These are phyloP conservation scores for Raphanus sativus DNA, from an alignment of 345 rosid species.

Conservation along the genomic window DNA sequence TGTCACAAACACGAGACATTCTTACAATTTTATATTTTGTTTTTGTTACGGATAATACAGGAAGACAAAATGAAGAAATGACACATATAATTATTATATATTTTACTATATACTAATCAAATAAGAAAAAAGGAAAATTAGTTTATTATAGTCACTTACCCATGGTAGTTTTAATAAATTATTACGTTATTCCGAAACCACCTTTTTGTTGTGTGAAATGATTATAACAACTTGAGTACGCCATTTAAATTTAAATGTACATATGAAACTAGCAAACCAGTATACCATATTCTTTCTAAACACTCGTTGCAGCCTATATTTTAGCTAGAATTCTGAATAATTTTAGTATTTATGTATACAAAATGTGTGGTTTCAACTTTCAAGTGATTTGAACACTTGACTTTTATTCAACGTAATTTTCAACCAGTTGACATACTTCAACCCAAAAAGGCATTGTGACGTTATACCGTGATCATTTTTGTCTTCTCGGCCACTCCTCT, in stretches of 20 bases:
- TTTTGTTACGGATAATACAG: background rate
- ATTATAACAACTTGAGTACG: background rate
- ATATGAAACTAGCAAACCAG: background rate
- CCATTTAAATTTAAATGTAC: background rate
- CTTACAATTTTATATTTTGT: constrained; percentile 5
- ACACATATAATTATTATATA: background rate
- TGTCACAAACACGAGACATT: constrained; percentile 42
- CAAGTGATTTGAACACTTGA: background rate
- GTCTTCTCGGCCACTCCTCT: background rate
- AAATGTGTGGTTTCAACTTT: background rate
- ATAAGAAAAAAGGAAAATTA: background rate
- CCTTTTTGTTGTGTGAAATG: constrained; percentile 7
- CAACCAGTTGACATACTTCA: background rate
- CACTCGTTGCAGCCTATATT: background rate
- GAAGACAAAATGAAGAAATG: background rate
- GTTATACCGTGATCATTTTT: background rate
- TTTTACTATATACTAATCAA: background rate
- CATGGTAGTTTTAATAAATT: background rate
- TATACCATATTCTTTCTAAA: background rate
- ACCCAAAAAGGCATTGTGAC: background rate
- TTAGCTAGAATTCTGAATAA: background rate
- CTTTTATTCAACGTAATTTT: background rate
- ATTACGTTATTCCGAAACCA: background rate
- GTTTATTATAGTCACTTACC: background rate
- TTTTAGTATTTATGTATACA: background rate